phyloP scores from a whole-genome alignment of 495 filamentous ascomycete genomes.

The Penicillium crystallinum region DNA sequence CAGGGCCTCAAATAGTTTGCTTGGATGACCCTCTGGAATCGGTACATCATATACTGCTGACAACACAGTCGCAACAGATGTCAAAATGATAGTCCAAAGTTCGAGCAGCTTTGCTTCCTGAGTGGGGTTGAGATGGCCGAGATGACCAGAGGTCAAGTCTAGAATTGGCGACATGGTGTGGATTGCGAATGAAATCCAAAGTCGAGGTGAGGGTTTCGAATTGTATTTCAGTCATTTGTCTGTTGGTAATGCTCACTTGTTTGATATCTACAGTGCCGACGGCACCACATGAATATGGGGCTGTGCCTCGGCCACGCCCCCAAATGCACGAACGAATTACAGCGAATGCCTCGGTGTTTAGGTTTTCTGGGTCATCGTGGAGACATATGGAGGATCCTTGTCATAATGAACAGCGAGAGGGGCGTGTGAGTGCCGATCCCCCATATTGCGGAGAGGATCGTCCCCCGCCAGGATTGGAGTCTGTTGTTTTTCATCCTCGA shows the following conservation, averaged over 20 bases:
- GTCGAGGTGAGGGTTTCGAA: not conserved
- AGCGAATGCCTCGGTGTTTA: slow-evolving; percentile 3
- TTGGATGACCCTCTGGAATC: slow-evolving; percentile 9
- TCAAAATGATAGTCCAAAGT: slow-evolving; percentile 18
- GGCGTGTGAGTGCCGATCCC: not conserved
- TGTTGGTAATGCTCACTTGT: not conserved
- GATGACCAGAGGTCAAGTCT: slow-evolving; percentile 7
- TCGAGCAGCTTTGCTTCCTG: slow-evolving; percentile 17
- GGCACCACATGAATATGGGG: not conserved
- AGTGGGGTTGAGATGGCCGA: slow-evolving; percentile 13
- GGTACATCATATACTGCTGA: slow-evolving; percentile 16
- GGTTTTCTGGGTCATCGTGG: no score
- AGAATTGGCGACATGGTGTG: slow-evolving; percentile 10
- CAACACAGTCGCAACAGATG: slow-evolving; percentile 10
- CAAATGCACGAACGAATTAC: not conserved
- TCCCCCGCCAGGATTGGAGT: not conserved
- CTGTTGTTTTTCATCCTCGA: not conserved
- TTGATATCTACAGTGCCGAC: not conserved
- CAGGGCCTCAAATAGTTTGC: slow-evolving; percentile 14
- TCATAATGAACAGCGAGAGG: not conserved
- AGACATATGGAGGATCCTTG: not conserved
- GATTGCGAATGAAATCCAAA: not conserved
- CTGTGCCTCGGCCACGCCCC: slow-evolving; percentile 8
- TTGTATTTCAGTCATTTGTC: not conserved
- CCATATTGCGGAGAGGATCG: slow-evolving; percentile 4